Evolutionary conservation across 441 rosid species (phyloP), one percentile per base, ranked within the genome.

Genomic region (Francoa sonchifolia): DNA sequence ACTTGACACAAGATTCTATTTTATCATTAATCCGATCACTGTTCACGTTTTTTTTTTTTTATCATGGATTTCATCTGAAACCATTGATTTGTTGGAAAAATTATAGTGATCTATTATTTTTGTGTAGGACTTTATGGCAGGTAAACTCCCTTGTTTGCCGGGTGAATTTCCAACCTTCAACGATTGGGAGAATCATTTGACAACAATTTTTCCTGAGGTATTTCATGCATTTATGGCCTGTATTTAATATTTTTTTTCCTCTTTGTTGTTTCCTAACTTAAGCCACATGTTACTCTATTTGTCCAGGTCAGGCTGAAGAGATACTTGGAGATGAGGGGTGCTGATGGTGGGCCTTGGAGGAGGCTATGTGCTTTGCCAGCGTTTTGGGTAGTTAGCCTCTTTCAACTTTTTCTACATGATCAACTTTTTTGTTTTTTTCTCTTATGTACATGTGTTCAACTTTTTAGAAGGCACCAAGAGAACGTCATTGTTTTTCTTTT

Each of bases 281-380:
- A 52, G 12, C 47, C 17, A 29, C 14, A 13, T 21, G 33, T 34
- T 38, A 30, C 28, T 48, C 28, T n/a, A 19, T 45, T 45, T 28
- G 33, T 66, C 51, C 71, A 86, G 96, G 99, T 86, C 46, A 76
- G 99, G 52, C 61, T 90, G 57, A 90, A 92, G 79, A 76, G 99
- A 42, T 92, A 86, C 69, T 66, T 92, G 72, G 99, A 92, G 70
- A 92, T 92, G 99, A 86, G 96, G 63, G 99, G 99, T 42, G 95
- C 96, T 67, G 99, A 86, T 73, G 96, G 99, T 62, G 96, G 99
- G 54, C 96, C 99, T 32, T 86, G 94, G 99, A 86, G 99, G 73
- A 80, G 96, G 58, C 34, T 86, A 44, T 90, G 96, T 61, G 99
- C 96, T 20, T 61, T 90, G 60, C 96, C 96, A 25, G 99, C 99